Conservation (phyloP, 2,329 filamentous ascomycete genomes). For the Pseudocercospora fijiensis region DNA sequence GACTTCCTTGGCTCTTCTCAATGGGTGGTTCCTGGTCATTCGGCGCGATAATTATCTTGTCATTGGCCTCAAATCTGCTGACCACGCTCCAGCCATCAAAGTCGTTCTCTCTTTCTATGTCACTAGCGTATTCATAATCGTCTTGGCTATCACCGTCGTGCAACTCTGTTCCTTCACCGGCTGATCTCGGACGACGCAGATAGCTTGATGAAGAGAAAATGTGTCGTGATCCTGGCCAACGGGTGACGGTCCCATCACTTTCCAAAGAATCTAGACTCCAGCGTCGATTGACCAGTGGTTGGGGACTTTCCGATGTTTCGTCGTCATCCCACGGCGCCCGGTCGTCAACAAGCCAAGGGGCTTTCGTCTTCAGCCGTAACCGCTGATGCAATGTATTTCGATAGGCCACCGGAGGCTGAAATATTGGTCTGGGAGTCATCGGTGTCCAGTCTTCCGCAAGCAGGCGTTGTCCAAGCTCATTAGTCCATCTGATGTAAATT, state of each 20-base stretch:
- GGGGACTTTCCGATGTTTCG: too few species aligned
- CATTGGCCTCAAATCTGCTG: neutral
- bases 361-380: too few species aligned
- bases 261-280: neutral
- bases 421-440: neutral
- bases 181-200: neutral
- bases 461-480: neutral
- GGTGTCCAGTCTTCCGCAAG: neutral
- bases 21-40: neutral
- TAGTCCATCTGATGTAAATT: neutral
- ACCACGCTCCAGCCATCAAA: neutral
- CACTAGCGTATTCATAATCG: neutral
- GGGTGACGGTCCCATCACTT: neutral
- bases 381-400: too few species aligned
- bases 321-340: too few species aligned
- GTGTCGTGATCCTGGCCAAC: neutral
- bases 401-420: too few species aligned
- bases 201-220: too few species aligned
- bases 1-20: neutral
- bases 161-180: neutral
- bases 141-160: neutral
- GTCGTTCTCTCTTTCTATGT: neutral
- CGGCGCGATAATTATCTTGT: neutral
- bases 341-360: too few species aligned
- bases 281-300: neutral